These are phyloP conservation scores for Penicillium occitanis DNA, from an alignment of 2,329 filamentous ascomycete genomes.

Conservation along the genomic window DNA sequence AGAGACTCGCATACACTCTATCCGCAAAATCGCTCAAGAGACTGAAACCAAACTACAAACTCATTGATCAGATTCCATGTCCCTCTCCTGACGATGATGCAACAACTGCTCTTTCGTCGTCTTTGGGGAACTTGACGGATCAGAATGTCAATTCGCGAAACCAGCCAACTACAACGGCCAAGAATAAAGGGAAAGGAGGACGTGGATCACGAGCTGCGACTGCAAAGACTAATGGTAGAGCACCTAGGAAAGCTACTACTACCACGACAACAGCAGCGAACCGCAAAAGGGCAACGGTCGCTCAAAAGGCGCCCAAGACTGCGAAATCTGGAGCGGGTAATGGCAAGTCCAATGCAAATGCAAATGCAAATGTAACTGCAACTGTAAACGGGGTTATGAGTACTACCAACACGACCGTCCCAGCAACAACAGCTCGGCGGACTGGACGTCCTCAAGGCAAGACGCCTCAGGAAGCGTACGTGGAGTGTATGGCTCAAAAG, in stretches of 20 bases:
- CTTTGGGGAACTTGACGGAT: not conserved
- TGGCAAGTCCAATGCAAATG: not conserved
- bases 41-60: constrained; percentile 22
- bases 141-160: not conserved
- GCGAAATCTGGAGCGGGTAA: not conserved
- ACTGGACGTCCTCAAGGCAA: not conserved
- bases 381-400: not conserved
- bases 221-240: not conserved
- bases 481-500: not conserved
- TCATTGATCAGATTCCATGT: constrained; percentile 14
- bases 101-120: not conserved
- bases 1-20: constrained; percentile 22
- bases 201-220: not conserved
- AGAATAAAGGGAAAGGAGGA: not conserved
- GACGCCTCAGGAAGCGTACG: constrained; percentile 4
- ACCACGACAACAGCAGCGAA: not conserved
- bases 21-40: constrained; percentile 23
- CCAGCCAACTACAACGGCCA: not conserved
- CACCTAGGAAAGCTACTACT: not conserved
- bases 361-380: not conserved
- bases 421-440: not conserved
- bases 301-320: not conserved
- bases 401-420: not conserved
- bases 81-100: not conserved
- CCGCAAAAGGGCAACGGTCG: not conserved